Conservation (phyloP, 345 rosid species). For the Anastatica hierochuntica region DNA sequence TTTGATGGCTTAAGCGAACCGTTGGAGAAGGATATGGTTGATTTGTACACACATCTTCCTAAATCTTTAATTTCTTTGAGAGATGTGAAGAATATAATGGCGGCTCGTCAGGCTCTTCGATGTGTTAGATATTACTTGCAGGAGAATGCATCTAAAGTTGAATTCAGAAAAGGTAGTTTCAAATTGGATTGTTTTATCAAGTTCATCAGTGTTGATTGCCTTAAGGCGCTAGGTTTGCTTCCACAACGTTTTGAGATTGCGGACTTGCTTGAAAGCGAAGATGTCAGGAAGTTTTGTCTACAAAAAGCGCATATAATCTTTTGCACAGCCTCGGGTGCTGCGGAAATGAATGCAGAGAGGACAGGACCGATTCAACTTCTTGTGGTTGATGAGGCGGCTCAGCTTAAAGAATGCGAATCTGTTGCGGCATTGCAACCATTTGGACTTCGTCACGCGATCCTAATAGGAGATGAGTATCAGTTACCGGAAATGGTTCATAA, state of each 20-base stretch:
- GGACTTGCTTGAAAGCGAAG: not conserved
- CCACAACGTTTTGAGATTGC: not conserved
- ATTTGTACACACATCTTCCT: conserved; percentile 31
- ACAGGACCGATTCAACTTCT: conserved; percentile 11
- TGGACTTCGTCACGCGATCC: conserved; percentile 33
- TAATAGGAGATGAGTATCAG: conserved; percentile 39
- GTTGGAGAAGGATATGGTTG: conserved; percentile 15
- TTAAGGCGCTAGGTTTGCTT: not conserved
- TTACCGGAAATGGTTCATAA: conserved; percentile 37
- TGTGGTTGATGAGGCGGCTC: conserved; percentile 45
- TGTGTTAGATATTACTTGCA: not conserved
- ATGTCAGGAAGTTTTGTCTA: conserved; percentile 13
- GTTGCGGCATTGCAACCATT: conserved; percentile 32
- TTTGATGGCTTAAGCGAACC: not conserved
- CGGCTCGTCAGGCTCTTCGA: conserved; percentile 14
- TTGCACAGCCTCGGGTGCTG: conserved; percentile 35
- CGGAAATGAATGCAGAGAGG: conserved; percentile 1
- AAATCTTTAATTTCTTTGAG: conserved; percentile 12
- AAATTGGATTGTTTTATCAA: not conserved
- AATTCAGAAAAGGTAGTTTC: not conserved
- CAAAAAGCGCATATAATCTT: conserved; percentile 25
- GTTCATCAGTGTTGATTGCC: not conserved
- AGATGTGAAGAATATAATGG: conserved; percentile 15
- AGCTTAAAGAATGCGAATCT: conserved; percentile 47
- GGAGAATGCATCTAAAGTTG: not conserved